Base-by-base conservation (phyloP, 2,329 filamentous ascomycete genomes). In the Paraphoma sp. region DNA sequence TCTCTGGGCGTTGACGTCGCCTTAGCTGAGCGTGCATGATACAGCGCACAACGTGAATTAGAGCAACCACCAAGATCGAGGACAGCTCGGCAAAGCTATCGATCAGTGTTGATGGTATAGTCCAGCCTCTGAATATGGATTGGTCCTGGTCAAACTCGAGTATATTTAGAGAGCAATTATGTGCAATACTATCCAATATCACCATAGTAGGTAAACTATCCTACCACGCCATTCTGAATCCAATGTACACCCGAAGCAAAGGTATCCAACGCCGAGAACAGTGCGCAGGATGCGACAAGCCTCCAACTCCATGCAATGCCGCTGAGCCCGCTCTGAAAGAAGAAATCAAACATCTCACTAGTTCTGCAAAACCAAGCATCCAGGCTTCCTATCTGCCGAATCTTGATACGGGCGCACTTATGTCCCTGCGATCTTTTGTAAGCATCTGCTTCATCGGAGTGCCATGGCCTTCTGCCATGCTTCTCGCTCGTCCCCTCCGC, bases 401-500 rank as follows among this genome's bases (percentile, higher is more conserved):
- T 42, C 71, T 65, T 9, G 68, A 64, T 9, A 75, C 73, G 29
- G 81, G 81, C 45, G 80, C 81, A 60, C 79, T 81, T 58, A 82
- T 77, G 62, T 83, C 80, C 52, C 81, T 73, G 51, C 80, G 72
- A 47, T 77, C 77, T 51, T 71, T 75, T 18, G 76, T 76, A 28
- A 86, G 72, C 81, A 85, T 84, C 73, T 84, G 82, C 75, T 84
- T 86, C 59, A 81, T 79, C 9, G 87, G 87, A 41, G 88, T 89
- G 57, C 83, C 79, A 6, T 86, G 83, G 2, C 86, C 86, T 50
- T 86, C 83, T 4, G 87, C 87, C 54, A 89, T 85, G 72, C 88
- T 91, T 64, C 87, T 83, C 54, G 90, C 89, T 45, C 91, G 81
- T 6, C 89, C 89, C 51, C 91, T 80, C 29, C 91, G 83, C 77